Evolutionary conservation across 768 basidiomycete species (phyloP).

Genomic region (Leucocoprinus sp.): DNA sequence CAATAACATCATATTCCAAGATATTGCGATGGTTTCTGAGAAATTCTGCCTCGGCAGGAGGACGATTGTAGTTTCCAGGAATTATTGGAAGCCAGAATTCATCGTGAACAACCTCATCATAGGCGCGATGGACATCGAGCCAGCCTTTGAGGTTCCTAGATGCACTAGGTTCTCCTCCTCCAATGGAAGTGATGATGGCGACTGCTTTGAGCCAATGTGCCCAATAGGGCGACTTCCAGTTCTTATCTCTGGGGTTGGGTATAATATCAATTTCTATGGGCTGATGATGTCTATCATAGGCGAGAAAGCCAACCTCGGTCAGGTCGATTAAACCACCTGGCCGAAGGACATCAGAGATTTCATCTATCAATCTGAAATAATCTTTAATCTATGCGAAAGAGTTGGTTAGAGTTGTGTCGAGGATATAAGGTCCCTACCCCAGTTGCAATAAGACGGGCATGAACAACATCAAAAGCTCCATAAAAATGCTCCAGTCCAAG

Average conservation of each 20-base stretch:
- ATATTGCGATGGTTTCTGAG: conserved; percentile 33
- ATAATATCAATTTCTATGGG: conserved; percentile 1
- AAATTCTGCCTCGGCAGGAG: conserved; percentile 27
- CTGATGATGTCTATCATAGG: conserved; percentile 44
- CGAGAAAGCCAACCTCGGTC: conserved; percentile 60
- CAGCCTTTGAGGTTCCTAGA: conserved; percentile 34
- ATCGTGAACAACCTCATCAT: conserved; percentile 49
- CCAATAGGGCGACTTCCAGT: conserved; percentile 7
- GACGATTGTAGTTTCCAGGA: conserved; percentile 39
- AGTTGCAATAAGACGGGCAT: conserved; percentile 61
- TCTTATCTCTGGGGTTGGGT: not conserved
- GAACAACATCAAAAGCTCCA: conserved; percentile 69
- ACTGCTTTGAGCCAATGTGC: conserved; percentile 6
- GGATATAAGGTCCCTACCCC: too few relatives aligned
- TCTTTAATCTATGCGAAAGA: conserved; percentile 49
- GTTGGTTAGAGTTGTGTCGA: conserved; percentile 13
- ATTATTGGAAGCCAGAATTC: conserved; percentile 60
- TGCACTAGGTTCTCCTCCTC: conserved; percentile 24
- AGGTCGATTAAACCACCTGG: conserved; percentile 63
- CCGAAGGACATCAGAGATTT: conserved; percentile 57
- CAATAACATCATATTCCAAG: conserved; percentile 41
- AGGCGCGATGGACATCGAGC: conserved; percentile 43
- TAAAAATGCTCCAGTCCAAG: conserved; percentile 78
- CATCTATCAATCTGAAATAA: conserved; percentile 54
- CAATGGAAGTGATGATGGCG: not conserved